phyloP scores from a whole-genome alignment of 2,329 filamentous ascomycete genomes.

The Stromatinia cepivora region DNA sequence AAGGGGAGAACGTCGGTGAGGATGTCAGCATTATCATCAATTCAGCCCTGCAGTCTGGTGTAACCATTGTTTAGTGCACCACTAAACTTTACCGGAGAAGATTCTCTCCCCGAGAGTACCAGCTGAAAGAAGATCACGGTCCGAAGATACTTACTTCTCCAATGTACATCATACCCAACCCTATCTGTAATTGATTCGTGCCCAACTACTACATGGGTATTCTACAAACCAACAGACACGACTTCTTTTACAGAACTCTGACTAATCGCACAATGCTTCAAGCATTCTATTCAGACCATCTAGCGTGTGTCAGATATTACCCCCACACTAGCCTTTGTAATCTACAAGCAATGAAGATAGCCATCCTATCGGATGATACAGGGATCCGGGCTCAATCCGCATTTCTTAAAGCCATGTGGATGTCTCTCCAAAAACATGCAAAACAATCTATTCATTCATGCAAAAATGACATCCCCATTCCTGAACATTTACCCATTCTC shows the following conservation, averaged over 20 bases:
- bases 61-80: not conserved
- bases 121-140: not conserved
- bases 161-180: constrained; percentile 4
- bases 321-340: not conserved
- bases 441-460: constrained; percentile 1
- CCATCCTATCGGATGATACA: not conserved
- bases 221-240: not conserved
- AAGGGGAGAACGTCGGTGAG: constrained; percentile 2
- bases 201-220: not conserved
- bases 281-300: not conserved
- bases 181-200: not conserved
- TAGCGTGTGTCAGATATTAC: not conserved
- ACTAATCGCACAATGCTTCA: not conserved
- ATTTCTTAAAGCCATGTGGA: not conserved
- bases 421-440: not conserved
- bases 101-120: not conserved
- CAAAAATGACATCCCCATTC: not conserved
- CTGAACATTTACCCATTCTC: not conserved
- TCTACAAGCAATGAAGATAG: not conserved
- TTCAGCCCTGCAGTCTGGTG: constrained; percentile 3
- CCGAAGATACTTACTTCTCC: not conserved
- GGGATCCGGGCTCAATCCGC: not conserved
- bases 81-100: not conserved
- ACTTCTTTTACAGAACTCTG: not conserved
- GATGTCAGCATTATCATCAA: not conserved